Base-by-base conservation (phyloP, 495 filamentous ascomycete genomes). In the Parmelia sp. region DNA sequence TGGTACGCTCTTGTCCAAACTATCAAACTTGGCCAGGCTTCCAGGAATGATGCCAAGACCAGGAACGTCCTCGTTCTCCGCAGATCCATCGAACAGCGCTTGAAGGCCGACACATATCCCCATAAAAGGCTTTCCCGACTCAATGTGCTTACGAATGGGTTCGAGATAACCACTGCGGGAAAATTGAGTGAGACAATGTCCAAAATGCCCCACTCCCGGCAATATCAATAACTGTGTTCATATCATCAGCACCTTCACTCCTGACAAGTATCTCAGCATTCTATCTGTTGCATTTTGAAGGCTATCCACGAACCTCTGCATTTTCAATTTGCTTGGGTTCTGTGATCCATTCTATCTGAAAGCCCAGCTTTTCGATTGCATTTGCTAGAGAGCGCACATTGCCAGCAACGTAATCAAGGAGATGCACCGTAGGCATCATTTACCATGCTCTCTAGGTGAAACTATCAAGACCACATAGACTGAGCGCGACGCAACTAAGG, bases 91-190 rank as follows among this genome's bases (percentile, higher is more conserved):
- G 69, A 97, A 97, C 6, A 98, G 77, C 2, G 90, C 92, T 72
- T 98, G 94, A 10, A 97, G 74, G 0, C 94, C 94, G 62, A 98
- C 94, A 71, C 94, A 98, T 60, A 98, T 96, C 7, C 90, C 94
- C 89, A 98, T 92, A 73, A 98, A 98, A 4, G 91, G 92, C 73
- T 96, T 97, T 11, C 91, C 92, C 15, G 88, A 83, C 44, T 86
- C 80, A 68, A 97, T 90, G 76, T 96, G 90, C 62, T 83, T 77
- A 67, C 80, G 84, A 44, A 97, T 85, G 6, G 92, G 89, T 61
- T 88, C 86, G 56, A 91, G 74, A 74, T 90, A 97, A 60, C 90
- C 91, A 36, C 90, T 89, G 25, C 82, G 78, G 14, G 86, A 79
- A 60, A 97, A 83, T 70, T 94, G 90, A 35, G 85, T 84, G 65